These are phyloP conservation scores for Rhododendron ferrugineum DNA, from an alignment of 148 eudicot genomes.

Conservation along the genomic window DNA sequence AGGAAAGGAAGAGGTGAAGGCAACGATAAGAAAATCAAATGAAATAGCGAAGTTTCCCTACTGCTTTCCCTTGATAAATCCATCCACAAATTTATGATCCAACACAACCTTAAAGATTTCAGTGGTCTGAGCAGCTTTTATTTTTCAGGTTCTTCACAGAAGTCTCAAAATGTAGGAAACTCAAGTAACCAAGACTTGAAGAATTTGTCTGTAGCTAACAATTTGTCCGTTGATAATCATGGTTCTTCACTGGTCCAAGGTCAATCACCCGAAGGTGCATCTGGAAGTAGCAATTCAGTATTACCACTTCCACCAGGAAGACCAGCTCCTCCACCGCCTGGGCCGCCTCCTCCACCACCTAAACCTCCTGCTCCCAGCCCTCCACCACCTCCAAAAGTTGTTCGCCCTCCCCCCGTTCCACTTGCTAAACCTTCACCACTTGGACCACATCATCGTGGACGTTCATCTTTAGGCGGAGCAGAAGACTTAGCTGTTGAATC, in stretches of 20 bases:
- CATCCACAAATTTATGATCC: background rate
- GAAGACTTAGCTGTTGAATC: slow-evolving; percentile 23
- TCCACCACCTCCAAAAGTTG: slow-evolving; percentile 57
- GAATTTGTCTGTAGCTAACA: slow-evolving; percentile 11
- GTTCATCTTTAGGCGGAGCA: slow-evolving; percentile 27
- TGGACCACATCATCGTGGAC: slow-evolving; percentile 34
- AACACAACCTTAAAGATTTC: background rate
- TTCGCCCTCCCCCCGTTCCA: slow-evolving; percentile 67
- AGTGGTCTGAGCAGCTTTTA: background rate
- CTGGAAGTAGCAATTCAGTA: slow-evolving; percentile 12
- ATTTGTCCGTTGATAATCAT: background rate
- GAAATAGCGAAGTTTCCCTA: background rate
- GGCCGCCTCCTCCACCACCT: slow-evolving; percentile 51
- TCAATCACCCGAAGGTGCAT: slow-evolving; percentile 17
- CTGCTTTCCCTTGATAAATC: background rate
- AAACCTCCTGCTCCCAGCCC: slow-evolving; percentile 47
- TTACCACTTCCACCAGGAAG: slow-evolving; percentile 36
- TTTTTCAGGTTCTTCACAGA: slow-evolving; percentile 39
- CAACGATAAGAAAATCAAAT: background rate
- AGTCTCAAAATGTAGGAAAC: slow-evolving; percentile 16
- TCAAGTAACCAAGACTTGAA: slow-evolving; percentile 20
- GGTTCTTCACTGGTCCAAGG: slow-evolving; percentile 1
- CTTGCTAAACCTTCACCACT: slow-evolving; percentile 33
- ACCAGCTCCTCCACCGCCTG: slow-evolving; percentile 35
- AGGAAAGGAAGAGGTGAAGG: background rate